Conservation (phyloP, 345 rosid species). For the Populus simonii region DNA sequence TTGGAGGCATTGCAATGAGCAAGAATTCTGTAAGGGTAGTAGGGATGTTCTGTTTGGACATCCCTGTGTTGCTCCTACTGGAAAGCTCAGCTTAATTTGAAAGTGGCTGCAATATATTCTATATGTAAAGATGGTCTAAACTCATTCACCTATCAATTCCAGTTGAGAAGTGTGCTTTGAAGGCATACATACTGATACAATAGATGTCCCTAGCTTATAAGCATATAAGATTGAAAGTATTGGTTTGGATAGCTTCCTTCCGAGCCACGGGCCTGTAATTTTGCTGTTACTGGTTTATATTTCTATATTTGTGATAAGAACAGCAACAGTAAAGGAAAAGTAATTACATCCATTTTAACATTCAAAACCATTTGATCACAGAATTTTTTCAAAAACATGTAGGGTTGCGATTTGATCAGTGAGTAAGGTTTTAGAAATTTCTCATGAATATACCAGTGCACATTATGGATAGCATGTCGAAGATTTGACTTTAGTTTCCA, state of each 20-base stretch:
- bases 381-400: background rate
- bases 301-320: background rate
- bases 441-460: background rate
- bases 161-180: slow-evolving; percentile 2
- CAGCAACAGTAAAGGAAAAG: background rate
- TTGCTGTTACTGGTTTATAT: slow-evolving; percentile 7
- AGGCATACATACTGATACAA: background rate
- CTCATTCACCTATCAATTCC: background rate
- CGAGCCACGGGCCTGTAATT: slow-evolving; percentile 1
- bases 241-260: background rate
- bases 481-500: background rate
- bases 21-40: background rate
- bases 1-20: background rate
- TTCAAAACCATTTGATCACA: background rate
- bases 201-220: slow-evolving; percentile 5
- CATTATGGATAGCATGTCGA: too few relatives aligned
- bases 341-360: background rate
- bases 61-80: background rate
- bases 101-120: slow-evolving; percentile 8
- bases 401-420: background rate
- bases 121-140: slow-evolving; percentile 3
- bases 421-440: background rate
- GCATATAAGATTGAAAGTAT: background rate
- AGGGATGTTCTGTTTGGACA: background rate
- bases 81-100: slow-evolving; percentile 5